Base-by-base conservation (phyloP, 495 filamentous ascomycete species). In the Copromyces sp. region DNA sequence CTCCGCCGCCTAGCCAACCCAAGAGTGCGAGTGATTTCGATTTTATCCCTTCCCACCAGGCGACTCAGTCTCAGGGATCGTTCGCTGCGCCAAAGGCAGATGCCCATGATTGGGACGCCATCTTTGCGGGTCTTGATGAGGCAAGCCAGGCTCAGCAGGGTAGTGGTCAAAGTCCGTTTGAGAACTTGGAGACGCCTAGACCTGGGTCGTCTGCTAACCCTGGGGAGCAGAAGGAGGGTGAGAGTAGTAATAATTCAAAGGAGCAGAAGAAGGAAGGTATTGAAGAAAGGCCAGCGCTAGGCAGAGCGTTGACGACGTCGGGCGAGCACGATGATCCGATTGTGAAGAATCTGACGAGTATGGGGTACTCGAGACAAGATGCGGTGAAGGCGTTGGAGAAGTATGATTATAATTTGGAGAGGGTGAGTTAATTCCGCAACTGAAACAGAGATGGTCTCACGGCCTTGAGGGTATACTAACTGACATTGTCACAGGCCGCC, bases 381-480 rank as follows among this genome's bases (percentile, higher is more conserved):
- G 92, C 93, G n/a, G 84, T 98, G 39, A 85, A 84, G 71, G 95
- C 95, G 41, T 82, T 99, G 78, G 95, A 98, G 85, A 94, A 94
- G 81, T 95, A 90, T 81, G 94, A 97, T 79, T 97, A 97, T 81
- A 94, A 98, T 82, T 85, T 97, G 78, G 94, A 97, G 80, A 92
- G 93, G 90, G 95, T 97, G 84, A 84, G 89, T 82, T 17, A 14
- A n/a, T 73, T 40, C 24, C 24, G 1, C 24, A 24, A 24, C 1
- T 24, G 24, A 24, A n/a, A n/a, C 1, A 24, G 24, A 24, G n/a
- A 24, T 24, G 24, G 24, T 24, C 24, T 24, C 24, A 24, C 24
- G 24, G 24, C 42, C 24, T 38, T 53, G 68, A 5, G 35, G 35
- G 35, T 37, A 24, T 70, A 78, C 81, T 82, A 80, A 82, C 75